Percentiles rank a stretch among this genome's conserved stretches.
Evolutionary conservation across 1,284 basidiomycete genomes (phyloP).

Genomic region (Papiliotrema nemorosa): DNA sequence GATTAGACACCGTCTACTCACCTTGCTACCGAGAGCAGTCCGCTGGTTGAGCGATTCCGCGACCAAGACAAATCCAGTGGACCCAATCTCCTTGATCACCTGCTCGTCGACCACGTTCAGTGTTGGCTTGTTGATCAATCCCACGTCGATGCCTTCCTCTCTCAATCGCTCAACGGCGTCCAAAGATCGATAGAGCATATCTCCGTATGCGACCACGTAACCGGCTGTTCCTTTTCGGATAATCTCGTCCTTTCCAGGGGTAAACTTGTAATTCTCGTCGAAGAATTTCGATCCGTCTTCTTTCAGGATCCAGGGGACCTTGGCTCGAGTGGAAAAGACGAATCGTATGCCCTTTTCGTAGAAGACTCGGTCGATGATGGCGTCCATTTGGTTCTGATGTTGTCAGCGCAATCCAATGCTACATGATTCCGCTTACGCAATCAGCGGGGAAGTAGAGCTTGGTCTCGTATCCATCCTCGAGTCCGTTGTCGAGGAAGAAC

Average conservation of each 20-base stretch:
- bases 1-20: constrained; percentile 4
- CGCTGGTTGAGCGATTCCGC: constrained; percentile 82
- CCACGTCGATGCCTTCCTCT: constrained; percentile 68
- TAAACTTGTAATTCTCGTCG: constrained; percentile 67
- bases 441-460: constrained; percentile 83
- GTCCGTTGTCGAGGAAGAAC: constrained; percentile 79
- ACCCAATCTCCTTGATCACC: constrained; percentile 66
- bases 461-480: constrained; percentile 65
- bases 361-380: constrained; percentile 65
- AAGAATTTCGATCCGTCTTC: constrained; percentile 67
- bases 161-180: constrained; percentile 72
- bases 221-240: constrained; percentile 39
- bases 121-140: constrained; percentile 76
- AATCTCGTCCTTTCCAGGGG: constrained; percentile 58
- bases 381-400: constrained; percentile 63
- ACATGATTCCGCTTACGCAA: constrained; percentile 32
- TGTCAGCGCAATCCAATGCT: not conserved
- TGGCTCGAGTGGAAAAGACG: constrained; percentile 79
- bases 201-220: constrained; percentile 74
- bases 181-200: constrained; percentile 73
- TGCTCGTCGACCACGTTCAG: constrained; percentile 77
- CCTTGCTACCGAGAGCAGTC: constrained; percentile 57
- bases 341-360: constrained; percentile 75
- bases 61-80: constrained; percentile 69
- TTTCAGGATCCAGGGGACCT: constrained; percentile 78